Conservation (phyloP, 2,329 filamentous ascomycete genomes). For the Neonectria faginata region DNA sequence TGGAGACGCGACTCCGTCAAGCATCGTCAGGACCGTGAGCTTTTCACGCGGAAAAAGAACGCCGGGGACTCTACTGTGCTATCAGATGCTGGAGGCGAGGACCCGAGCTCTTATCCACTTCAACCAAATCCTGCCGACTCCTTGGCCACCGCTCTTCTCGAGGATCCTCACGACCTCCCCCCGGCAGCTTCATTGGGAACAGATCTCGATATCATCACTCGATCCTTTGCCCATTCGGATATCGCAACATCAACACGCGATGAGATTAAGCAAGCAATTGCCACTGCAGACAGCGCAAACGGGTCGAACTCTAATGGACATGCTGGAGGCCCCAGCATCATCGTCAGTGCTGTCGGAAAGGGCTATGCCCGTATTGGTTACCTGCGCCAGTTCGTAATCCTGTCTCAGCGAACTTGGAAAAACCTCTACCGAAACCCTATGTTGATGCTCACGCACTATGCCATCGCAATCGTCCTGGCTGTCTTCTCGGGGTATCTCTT, state of each 20-base stretch:
- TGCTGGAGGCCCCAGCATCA: conserved; percentile 61
- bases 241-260: conserved; percentile 80
- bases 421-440: conserved; percentile 98
- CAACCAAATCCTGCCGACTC: conserved; percentile 57
- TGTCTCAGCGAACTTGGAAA: conserved; percentile 93
- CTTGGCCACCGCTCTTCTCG: conserved; percentile 70
- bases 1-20: conserved; percentile 85
- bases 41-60: conserved; percentile 84
- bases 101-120: conserved; percentile 63
- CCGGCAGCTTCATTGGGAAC: conserved; percentile 72
- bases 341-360: conserved; percentile 73
- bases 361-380: conserved; percentile 87
- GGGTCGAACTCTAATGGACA: conserved; percentile 68
- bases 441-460: conserved; percentile 98
- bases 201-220: conserved; percentile 84
- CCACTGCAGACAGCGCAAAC: conserved; percentile 74
- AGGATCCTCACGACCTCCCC: conserved; percentile 75
- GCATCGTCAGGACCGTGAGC: conserved; percentile 86
- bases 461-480: conserved; percentile 92
- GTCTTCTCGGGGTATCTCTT: conserved; percentile 96
- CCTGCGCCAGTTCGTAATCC: conserved; percentile 84
- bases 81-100: conserved; percentile 66
- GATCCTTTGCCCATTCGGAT: conserved; percentile 80
- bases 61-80: conserved; percentile 72
- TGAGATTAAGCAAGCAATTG: conserved; percentile 79